A percentile compares a stretch with the other conserved stretches of the same genome.
phyloP scores from a whole-genome alignment of 2,329 filamentous ascomycete species.

The Malbranchea cinnamomea region DNA sequence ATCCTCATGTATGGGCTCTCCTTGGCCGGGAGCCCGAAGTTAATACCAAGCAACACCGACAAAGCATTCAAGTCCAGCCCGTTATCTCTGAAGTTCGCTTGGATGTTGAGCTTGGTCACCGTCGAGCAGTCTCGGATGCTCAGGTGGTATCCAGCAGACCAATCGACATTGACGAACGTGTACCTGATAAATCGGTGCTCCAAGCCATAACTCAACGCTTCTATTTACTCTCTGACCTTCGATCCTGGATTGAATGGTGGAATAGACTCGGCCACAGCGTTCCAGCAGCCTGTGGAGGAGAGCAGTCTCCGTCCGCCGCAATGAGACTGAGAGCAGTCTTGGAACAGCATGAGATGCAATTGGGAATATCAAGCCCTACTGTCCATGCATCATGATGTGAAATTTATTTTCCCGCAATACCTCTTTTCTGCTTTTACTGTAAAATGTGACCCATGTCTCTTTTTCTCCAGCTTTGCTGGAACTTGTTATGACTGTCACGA shows the following conservation, averaged over 20 bases:
- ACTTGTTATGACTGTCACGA: no score
- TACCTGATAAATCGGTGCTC: neutral
- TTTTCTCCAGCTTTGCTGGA: no score
- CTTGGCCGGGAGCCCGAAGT: slow-evolving; percentile 13
- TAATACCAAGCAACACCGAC: slow-evolving; percentile 6
- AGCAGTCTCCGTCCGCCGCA: slow-evolving; percentile 20
- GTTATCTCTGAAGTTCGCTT: slow-evolving; percentile 26
- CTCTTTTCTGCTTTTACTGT: no score
- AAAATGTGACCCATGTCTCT: no score
- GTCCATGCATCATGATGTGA: neutral
- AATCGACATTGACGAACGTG: no score
- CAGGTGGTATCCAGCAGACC: no score
- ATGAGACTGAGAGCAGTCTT: slow-evolving; percentile 23
- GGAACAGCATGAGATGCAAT: slow-evolving; percentile 12
- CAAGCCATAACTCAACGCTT: slow-evolving; percentile 5
- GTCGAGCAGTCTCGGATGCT: no score
- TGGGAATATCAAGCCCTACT: neutral
- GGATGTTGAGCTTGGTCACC: no score
- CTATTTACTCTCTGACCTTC: slow-evolving; percentile 17
- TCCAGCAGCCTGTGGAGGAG: slow-evolving; percentile 5
- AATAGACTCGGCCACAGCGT: slow-evolving; percentile 13
- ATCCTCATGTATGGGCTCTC: slow-evolving; percentile 19
- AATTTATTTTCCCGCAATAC: no score
- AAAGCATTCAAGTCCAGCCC: slow-evolving; percentile 20
- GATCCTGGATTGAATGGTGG: slow-evolving; percentile 23